Evolutionary conservation across 2,329 filamentous ascomycete species (phyloP).

Genomic region (Fusarium brevicatenulatum): DNA sequence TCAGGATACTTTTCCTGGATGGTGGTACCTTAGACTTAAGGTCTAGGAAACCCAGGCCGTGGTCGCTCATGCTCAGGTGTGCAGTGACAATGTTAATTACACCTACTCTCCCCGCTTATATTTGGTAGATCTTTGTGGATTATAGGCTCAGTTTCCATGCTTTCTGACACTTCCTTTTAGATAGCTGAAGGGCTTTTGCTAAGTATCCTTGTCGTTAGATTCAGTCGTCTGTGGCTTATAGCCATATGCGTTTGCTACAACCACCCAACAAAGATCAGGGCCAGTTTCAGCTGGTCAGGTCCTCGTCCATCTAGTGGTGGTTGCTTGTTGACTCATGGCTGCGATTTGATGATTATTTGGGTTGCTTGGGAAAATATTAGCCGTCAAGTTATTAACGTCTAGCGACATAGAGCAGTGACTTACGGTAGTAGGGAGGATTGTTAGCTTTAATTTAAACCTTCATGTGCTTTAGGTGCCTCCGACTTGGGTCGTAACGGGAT

Average conservation of each 20-base stretch:
- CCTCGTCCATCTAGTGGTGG: neutral
- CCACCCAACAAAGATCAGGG: neutral
- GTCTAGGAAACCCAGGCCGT: too few relatives aligned
- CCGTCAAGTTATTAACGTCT: neutral
- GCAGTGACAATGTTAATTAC: too few relatives aligned
- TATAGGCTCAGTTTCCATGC: neutral
- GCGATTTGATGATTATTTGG: neutral
- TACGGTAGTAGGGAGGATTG: neutral
- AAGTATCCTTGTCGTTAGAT: neutral
- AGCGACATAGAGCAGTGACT: accelerated
- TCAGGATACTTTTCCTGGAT: too few relatives aligned
- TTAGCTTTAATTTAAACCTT: neutral
- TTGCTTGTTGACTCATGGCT: neutral
- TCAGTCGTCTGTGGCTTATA: neutral
- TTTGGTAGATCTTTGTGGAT: neutral
- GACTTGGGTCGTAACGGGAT: neutral
- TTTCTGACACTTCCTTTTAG: neutral
- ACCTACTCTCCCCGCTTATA: neutral
- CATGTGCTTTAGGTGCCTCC: accelerated
- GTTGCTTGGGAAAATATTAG: neutral
- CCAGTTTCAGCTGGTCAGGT: neutral
- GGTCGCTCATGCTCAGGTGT: too few relatives aligned
- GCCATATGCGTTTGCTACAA: neutral
- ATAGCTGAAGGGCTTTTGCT: neutral
- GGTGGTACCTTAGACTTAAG: too few relatives aligned